Percentiles rank a stretch among this genome's conserved stretches.
These are phyloP conservation scores for Aspergillus olivimuriae DNA, from an alignment of 495 filamentous ascomycete species.

Conservation along the genomic window DNA sequence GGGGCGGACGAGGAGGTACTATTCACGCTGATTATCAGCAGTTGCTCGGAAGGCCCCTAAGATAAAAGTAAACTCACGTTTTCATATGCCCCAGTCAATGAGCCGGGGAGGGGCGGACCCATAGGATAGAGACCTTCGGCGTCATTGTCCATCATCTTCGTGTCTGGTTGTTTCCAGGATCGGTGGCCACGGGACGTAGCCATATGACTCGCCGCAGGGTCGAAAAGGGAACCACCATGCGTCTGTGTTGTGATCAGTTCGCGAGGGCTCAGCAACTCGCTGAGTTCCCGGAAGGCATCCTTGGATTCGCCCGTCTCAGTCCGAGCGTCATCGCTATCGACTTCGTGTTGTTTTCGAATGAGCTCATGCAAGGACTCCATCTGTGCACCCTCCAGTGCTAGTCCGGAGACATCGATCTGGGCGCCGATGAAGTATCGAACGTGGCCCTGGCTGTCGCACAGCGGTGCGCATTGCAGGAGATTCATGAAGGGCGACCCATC, in stretches of 20 bases:
- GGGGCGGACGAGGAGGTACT: constrained; percentile 59
- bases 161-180: background rate
- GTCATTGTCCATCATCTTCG: background rate
- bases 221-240: constrained; percentile 28
- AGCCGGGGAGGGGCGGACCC: constrained; percentile 9
- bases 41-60: too few species aligned
- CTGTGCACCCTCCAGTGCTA: constrained; percentile 50
- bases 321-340: background rate
- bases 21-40: too few species aligned
- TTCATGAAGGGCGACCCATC: constrained; percentile 63
- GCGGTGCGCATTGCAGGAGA: constrained; percentile 54
- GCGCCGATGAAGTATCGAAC: constrained; percentile 58
- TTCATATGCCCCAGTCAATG: constrained; percentile 40
- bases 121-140: constrained; percentile 8
- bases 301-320: constrained; percentile 9
- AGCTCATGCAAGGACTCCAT: constrained; percentile 52
- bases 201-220: constrained; percentile 15
- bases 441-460: constrained; percentile 54
- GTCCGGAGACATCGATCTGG: constrained; percentile 52
- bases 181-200: constrained; percentile 3
- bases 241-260: constrained; percentile 46
- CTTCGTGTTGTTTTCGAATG: constrained; percentile 15
- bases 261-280: constrained; percentile 49
- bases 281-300: constrained; percentile 47
- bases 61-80: constrained; percentile 23